A percentile compares a stretch with the other conserved stretches of the same genome.
Evolutionary conservation across 2,329 filamentous ascomycete genomes (phyloP).

Genomic region (Reticulascus tulasneorum): DNA sequence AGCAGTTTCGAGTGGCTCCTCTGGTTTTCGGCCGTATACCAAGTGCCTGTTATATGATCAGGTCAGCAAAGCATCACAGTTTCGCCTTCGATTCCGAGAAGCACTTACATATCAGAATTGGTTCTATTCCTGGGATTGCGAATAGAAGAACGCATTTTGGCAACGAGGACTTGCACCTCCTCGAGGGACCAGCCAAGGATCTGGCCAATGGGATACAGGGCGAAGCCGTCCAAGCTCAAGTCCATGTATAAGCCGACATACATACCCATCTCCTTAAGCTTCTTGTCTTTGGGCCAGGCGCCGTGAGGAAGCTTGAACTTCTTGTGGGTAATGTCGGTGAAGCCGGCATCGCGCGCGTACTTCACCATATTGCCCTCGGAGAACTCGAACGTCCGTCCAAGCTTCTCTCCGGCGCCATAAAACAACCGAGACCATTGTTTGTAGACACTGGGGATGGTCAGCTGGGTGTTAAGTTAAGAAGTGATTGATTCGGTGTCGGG

Average conservation of each 20-base stretch:
- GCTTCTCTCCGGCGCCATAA: conserved; percentile 21
- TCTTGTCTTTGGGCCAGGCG: conserved; percentile 11
- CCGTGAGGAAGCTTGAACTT: conserved; percentile 12
- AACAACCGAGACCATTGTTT: conserved; percentile 24
- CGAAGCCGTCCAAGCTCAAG: conserved; percentile 22
- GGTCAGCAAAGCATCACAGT: too few species aligned
- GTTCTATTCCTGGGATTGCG: conserved; percentile 1
- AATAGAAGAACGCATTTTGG: conserved; percentile 13
- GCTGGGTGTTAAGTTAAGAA: too few species aligned
- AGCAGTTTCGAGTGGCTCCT: too few species aligned
- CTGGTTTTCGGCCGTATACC: too few species aligned
- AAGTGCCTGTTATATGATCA: too few species aligned
- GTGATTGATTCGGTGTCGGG: too few species aligned
- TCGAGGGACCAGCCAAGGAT: conserved; percentile 23
- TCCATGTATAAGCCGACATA: conserved; percentile 18
- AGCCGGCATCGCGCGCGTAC: conserved; percentile 18
- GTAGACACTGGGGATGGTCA: too few species aligned
- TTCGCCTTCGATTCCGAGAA: too few species aligned
- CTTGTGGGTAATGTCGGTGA: conserved; percentile 11
- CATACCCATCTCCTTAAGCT: conserved; percentile 8
- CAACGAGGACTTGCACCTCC: conserved; percentile 18
- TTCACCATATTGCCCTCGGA: conserved; percentile 17
- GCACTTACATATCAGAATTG: too few species aligned
- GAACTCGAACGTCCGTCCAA: conserved; percentile 24
- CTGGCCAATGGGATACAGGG: conserved; percentile 21